A percentile compares a stretch with the other conserved stretches of the same genome.
These are phyloP conservation scores for Ogataea hybrid DNA, from an alignment of 1,139 yeast species.

Conservation along the genomic window DNA sequence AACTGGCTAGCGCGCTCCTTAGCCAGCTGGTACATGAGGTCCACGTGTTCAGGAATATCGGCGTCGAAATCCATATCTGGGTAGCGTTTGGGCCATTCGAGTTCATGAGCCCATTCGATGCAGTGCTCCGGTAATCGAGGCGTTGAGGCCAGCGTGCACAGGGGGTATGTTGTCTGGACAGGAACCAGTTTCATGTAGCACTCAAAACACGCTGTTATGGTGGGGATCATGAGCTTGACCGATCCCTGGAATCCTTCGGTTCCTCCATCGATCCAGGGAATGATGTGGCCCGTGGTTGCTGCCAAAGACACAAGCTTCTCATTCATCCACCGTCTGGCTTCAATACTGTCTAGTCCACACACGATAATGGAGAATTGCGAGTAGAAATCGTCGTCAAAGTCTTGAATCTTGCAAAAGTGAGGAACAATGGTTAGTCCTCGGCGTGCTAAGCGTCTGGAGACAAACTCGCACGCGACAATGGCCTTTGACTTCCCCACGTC, in stretches of 20 bases:
- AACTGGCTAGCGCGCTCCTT: constrained; percentile 58
- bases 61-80: constrained; percentile 55
- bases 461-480: constrained; percentile 66
- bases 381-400: constrained; percentile 63
- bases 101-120: constrained; percentile 83
- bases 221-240: constrained; percentile 82
- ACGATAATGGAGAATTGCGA: constrained; percentile 70
- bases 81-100: constrained; percentile 65
- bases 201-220: constrained; percentile 86
- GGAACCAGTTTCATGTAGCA: constrained; percentile 81
- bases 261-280: constrained; percentile 93
- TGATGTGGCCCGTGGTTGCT: constrained; percentile 38
- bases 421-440: constrained; percentile 53
- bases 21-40: constrained; percentile 61
- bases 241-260: constrained; percentile 96
- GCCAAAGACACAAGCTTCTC: constrained; percentile 56
- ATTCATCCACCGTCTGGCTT: constrained; percentile 91
- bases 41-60: constrained; percentile 67
- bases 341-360: constrained; percentile 88
- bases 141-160: too few species aligned
- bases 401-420: constrained; percentile 71
- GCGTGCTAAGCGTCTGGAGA: constrained; percentile 44
- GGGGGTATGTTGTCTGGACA: constrained; percentile 73
- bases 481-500: constrained; percentile 88
- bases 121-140: constrained; percentile 95